phyloP scores from a whole-genome alignment of 2,329 filamentous ascomycete genomes.

The Penicillium nordicum region DNA sequence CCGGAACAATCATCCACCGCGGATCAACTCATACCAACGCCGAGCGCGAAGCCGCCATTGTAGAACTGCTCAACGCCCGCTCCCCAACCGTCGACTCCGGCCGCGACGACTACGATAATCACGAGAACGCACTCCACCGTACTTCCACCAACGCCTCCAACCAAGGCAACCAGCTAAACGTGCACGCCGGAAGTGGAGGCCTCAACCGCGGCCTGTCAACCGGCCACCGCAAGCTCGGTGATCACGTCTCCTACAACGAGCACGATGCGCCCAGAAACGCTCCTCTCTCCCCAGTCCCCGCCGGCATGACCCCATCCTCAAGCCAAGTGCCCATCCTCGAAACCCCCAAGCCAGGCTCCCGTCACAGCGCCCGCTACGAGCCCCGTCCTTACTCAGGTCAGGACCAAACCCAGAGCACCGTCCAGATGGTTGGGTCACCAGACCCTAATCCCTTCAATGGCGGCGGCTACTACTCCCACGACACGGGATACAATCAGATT shows the following conservation, averaged over 20 bases:
- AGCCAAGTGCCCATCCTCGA: slow-evolving; percentile 28
- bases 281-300: slow-evolving; percentile 17
- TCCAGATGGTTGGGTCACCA: slow-evolving; percentile 15
- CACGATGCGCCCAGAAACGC: slow-evolving; percentile 6
- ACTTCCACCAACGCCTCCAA: slow-evolving; percentile 24
- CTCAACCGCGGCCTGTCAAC: slow-evolving; percentile 40
- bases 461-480: slow-evolving; percentile 13
- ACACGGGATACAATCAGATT: slow-evolving; percentile 15
- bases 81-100: slow-evolving; percentile 31
- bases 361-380: slow-evolving; percentile 21
- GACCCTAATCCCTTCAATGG: slow-evolving; percentile 15
- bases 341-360: slow-evolving; percentile 22
- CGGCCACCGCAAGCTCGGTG: slow-evolving; percentile 36
- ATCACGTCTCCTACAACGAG: slow-evolving; percentile 17
- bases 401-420: slow-evolving; percentile 1
- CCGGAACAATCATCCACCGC: slow-evolving; percentile 30
- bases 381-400: slow-evolving; percentile 12
- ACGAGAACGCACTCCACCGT: slow-evolving; percentile 27
- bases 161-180: slow-evolving; percentile 22
- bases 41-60: slow-evolving; percentile 34
- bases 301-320: slow-evolving; percentile 20
- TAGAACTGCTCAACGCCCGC: slow-evolving; percentile 34
- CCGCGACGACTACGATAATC: slow-evolving; percentile 19
- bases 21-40: slow-evolving; percentile 24
- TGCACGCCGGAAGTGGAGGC: slow-evolving; percentile 11